Percentiles rank a stretch among this genome's conserved stretches.
Conservation (phyloP, 2,329 filamentous ascomycete genomes). For the Talaromyces sp. region DNA sequence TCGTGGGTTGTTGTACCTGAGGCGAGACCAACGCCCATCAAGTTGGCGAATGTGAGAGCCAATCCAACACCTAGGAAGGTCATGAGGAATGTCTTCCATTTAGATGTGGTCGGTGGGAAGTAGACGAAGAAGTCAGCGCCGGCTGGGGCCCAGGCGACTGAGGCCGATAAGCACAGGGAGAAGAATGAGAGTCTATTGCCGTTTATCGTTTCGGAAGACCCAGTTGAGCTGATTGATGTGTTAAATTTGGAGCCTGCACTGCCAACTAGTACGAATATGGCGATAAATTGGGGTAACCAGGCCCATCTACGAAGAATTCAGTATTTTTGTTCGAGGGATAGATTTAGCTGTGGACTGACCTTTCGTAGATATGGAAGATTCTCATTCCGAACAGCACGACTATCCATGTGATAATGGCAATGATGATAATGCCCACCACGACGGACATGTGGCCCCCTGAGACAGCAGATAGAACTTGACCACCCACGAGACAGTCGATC, state of each 20-base stretch:
- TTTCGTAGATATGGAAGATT: conserved; percentile 39
- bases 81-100: conserved; percentile 32
- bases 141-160: conserved; percentile 26
- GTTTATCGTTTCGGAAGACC: conserved; percentile 6
- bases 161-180: conserved; percentile 30
- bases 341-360: conserved; percentile 20
- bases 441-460: conserved; percentile 31
- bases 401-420: conserved; percentile 27
- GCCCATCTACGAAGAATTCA: conserved; percentile 18
- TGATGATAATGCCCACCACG: conserved; percentile 31
- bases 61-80: conserved; percentile 34
- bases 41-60: conserved; percentile 29
- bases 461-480: conserved; percentile 38
- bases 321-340: background rate
- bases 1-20: conserved; percentile 31
- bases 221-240: conserved; percentile 12
- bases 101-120: conserved; percentile 28
- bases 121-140: conserved; percentile 42
- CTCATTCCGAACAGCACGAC: conserved; percentile 32
- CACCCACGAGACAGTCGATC: conserved; percentile 37
- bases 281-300: conserved; percentile 38
- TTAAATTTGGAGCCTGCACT: conserved; percentile 34
- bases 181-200: conserved; percentile 32
- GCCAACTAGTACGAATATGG: conserved; percentile 38
- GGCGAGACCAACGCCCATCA: conserved; percentile 39